Evolutionary conservation across 2,329 filamentous ascomycete genomes (phyloP), one percentile per base, ranked within the genome.

Genomic region (Leptoxyphium fumago): DNA sequence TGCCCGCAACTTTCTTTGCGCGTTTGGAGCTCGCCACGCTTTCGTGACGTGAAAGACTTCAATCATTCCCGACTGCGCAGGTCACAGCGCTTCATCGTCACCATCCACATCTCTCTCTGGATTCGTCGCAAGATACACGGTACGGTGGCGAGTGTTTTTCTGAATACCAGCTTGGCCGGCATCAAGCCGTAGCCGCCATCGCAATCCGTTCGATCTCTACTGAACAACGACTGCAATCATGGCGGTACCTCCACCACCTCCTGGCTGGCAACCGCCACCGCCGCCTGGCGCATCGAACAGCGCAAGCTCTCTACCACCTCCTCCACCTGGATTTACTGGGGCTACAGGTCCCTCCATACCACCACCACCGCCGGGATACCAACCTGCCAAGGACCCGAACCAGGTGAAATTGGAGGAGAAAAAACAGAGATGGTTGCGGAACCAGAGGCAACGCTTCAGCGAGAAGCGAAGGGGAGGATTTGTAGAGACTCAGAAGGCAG

Each of bases 381-480:
- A 79, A 50, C 86, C 87, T 38, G 77, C 81, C 18, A 74, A 79
- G 52, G 82, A 96, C 60, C 81, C 87, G 39, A 84, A 88, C 52
- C 74, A 85, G 57, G 87, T 87, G 43, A 98, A 98, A 69, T 94
- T 95, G 59, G 85, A 88, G 46, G 85, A 95, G 66, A 98, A 96
- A 75, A 98, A 96, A 75, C 94, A 87, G 63, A 88, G 95, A 80
- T 98, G 93, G 93, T 72, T 96, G 57, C 82, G 88, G 49, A 78
- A 75, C 52, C 91, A 94, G 68, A 80, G 87, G 55, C 91, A 87
- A 62, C 80, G 91, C 43, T 98, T 96, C 52, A 87, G 87, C 42
- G 93, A 98, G 74, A 96, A 95, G 75, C 77, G 91, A 48, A 94
- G 94, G 66, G 86, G 82, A 17, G 91, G 93, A 0, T 96, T 95